Conservation (phyloP, 768 basidiomycete genomes). For the Amanita rimosa region DNA sequence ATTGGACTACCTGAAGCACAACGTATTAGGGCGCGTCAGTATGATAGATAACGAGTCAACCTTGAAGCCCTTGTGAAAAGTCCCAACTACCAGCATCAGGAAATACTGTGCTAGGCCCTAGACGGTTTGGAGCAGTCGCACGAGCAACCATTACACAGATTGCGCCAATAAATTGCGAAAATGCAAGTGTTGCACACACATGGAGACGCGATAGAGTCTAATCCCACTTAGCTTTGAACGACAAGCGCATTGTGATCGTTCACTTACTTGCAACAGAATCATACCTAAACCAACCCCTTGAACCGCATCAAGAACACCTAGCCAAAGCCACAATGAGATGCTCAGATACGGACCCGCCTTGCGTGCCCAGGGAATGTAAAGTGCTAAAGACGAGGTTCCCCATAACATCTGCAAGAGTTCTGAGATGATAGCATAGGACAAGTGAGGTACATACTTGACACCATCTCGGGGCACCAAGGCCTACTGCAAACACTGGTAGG, state of each 20-base stretch:
- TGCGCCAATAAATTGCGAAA: constrained; percentile 84
- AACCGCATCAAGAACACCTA: constrained; percentile 87
- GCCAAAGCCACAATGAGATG: constrained; percentile 87
- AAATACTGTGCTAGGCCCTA: constrained; percentile 86
- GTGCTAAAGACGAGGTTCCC: constrained; percentile 88
- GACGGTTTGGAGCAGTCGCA: constrained; percentile 79
- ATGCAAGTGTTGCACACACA: constrained; percentile 86
- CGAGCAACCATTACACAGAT: constrained; percentile 89
- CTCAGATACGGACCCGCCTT: constrained; percentile 79
- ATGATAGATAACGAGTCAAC: constrained; percentile 14
- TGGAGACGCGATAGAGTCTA: constrained; percentile 85
- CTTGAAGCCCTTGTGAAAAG: constrained; percentile 57
- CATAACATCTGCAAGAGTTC: constrained; percentile 54
- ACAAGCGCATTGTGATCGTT: constrained; percentile 12
- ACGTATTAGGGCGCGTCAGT: not conserved
- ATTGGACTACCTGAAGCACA: constrained; percentile 53
- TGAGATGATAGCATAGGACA: constrained; percentile 1
- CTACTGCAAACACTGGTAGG: constrained; percentile 89
- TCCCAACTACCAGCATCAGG: constrained; percentile 90
- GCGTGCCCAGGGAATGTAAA: constrained; percentile 94
- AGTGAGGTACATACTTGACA: constrained; percentile 54
- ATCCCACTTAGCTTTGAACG: constrained; percentile 14
- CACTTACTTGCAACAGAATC: constrained; percentile 63
- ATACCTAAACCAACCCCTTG: constrained; percentile 92
- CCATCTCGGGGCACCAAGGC: constrained; percentile 89